Evolutionary conservation across 257 asterid species (phyloP), one percentile per base, ranked within the genome.

Genomic region (Datura wrightii): DNA sequence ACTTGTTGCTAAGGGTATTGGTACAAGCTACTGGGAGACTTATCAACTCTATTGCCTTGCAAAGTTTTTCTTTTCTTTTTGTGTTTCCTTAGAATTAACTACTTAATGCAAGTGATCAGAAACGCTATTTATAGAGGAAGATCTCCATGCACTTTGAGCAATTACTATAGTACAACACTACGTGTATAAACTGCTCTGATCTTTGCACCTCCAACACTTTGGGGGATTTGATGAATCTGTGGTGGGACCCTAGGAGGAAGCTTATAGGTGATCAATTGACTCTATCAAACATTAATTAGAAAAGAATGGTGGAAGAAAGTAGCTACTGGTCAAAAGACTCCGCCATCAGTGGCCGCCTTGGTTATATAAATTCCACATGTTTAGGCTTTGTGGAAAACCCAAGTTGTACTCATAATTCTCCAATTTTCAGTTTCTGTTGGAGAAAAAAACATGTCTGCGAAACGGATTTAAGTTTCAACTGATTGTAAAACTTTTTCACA

Each of bases 321-420:
- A 74, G 81, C 48, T 74, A 52, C 44, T 7, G 8, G 62, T 76
- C 82, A 76, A 76, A 52, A 50, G 82, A 50, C 63, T 76, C 63
- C 82, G 82, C 24, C 24, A 50, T 14, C 63, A 76, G 82, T 50
- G 82, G 82, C 31, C 4, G 82, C 39, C 24, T 50, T 31, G 82
- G 31, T 76, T 50, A 13, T 14, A 50, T 0, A 24, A 50, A 76
- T 50, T 76, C 82, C 82, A 76, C 63, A 76, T 1, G 2, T 31
- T 24, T 34, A 19, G 82, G 31, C 8, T 50, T n/a, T 37, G 81
- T 50, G 39, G 82, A 76, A 76, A 76, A 39, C 42, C 42, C 4
- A 2, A 2, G 3, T 46, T 46, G 9, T 46, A 8, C 50, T 46
- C 50, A 46, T 46, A 46, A 46, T 46, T 46, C 50, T 46, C 8